Evolutionary conservation across 148 eudicot genomes (phyloP), one percentile per base, ranked within the genome.

Genomic region (Vaccinium myrtillus): DNA sequence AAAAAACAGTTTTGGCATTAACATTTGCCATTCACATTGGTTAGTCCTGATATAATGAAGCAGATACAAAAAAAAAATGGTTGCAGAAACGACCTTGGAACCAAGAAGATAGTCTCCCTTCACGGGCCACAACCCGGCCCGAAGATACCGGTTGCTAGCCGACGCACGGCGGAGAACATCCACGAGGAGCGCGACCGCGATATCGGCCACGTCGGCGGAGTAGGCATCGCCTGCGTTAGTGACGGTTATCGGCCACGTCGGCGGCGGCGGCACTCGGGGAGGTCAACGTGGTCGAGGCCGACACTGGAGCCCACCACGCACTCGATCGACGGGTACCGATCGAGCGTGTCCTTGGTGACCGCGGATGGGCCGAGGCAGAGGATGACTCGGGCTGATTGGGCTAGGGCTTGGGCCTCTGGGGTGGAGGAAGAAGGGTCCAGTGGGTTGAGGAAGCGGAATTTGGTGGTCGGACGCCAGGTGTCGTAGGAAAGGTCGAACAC

Each of bases 171-270:
- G 84, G 5, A 94, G 86, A 69, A 95, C 95, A 81, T 93, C 96
- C 8, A 95, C n/a, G 63, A 92, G 80, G 48, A 95, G 87, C 12
- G 89, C 94, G 9, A 95, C 89, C 19, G 95, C 96, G 25, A 80
- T 91, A 81, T 95, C 98, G 5, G 95, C 96, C 3, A 78, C 91
- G 80, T 93, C 96, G 12, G 86, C 94, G 4, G 95, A 88, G 75
- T 91, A 94, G 0, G 92, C 86, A 1, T 89, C 95, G 2, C 96
- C 98, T 49, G 91, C 88, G 82, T 87, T 92, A 18, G 93, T 84
- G 46, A 94, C 91, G 0, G 80, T 79, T 18, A 95, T 84, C n/a
- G n/a, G 7, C 91, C 90, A n/a, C n/a, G n/a, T n/a, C n/a, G n/a
- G 2, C 98, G 91, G 59, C 92, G 91, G 65, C 89, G 88, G 81